phyloP scores from a whole-genome alignment of 108 stramenopile genomes.

The Cyclostephanos tholiformis region DNA sequence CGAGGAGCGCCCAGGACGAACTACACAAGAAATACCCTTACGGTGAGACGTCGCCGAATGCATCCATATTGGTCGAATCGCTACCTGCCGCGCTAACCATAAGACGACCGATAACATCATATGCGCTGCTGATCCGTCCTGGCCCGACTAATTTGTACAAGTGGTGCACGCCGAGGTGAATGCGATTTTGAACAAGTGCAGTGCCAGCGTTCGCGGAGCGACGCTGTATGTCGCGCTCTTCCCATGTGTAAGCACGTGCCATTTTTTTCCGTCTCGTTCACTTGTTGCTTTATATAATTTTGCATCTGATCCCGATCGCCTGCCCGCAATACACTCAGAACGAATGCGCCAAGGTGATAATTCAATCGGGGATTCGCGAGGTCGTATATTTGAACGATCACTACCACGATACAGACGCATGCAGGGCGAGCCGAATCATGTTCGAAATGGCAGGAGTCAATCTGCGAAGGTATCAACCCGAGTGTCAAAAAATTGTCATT shows the following conservation, averaged over 20 bases:
- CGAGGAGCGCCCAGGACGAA: conserved; percentile 39
- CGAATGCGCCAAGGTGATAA: conserved; percentile 96
- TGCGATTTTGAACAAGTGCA: conserved; percentile 96
- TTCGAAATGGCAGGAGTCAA: conserved; percentile 88
- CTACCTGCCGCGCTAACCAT: not conserved
- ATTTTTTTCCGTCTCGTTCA: not conserved
- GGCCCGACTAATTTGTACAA: not conserved
- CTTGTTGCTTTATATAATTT: not conserved
- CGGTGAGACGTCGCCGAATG: conserved; percentile 1
- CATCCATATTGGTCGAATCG: not conserved
- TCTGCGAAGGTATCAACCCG: conserved; percentile 57
- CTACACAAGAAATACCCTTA: conserved; percentile 96
- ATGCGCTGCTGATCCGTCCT: not conserved
- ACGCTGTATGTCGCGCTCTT: conserved; percentile 96
- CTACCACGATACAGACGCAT: conserved; percentile 88
- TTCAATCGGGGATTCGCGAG: conserved; percentile 94
- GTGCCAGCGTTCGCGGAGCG: conserved; percentile 78
- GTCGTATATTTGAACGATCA: conserved; percentile 95
- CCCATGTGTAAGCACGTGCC: conserved; percentile 63
- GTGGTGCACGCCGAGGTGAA: conserved; percentile 99
- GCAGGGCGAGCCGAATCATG: conserved; percentile 90
- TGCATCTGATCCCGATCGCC: not conserved
- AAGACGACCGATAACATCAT: not conserved
- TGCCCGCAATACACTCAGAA: conserved; percentile 26
- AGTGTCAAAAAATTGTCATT: conserved; percentile 29